These are phyloP conservation scores for Rhodosporidiobolus odoratus DNA, from an alignment of 768 basidiomycete genomes.

Conservation along the genomic window DNA sequence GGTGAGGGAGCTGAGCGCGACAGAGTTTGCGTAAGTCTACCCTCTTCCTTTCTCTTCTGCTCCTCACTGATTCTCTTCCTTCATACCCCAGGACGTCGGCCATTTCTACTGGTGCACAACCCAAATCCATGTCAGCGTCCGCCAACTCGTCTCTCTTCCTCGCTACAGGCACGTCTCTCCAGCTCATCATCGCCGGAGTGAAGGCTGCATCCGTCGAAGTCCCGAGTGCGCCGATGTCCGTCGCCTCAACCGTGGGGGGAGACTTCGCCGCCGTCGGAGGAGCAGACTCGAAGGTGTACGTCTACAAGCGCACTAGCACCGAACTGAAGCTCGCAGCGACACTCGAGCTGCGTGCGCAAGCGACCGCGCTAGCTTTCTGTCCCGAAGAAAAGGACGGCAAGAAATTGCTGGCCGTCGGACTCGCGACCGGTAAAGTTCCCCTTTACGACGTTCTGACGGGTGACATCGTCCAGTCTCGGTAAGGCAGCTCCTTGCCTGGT, in stretches of 20 bases:
- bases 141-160: slow-evolving; percentile 50
- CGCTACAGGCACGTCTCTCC: slow-evolving; percentile 11
- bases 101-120: slow-evolving; percentile 19
- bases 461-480: slow-evolving; percentile 13
- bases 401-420: slow-evolving; percentile 67
- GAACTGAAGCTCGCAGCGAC: slow-evolving; percentile 59
- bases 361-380: slow-evolving; percentile 74
- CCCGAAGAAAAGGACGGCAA: slow-evolving; percentile 54
- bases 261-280: slow-evolving; percentile 19
- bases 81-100: neutral
- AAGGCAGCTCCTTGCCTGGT: neutral
- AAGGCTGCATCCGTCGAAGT: slow-evolving; percentile 44
- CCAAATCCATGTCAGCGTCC: slow-evolving; percentile 16
- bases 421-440: slow-evolving; percentile 28
- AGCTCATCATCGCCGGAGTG: slow-evolving; percentile 54
- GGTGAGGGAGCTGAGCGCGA: slow-evolving; percentile 16
- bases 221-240: slow-evolving; percentile 50
- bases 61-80: neutral
- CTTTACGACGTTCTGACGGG: slow-evolving; percentile 18
- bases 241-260: slow-evolving; percentile 16
- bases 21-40: slow-evolving; percentile 1
- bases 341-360: slow-evolving; percentile 55
- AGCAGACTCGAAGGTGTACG: slow-evolving; percentile 67
- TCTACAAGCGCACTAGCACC: slow-evolving; percentile 68
- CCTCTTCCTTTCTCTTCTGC: neutral